Percentiles rank a stretch among this genome's conserved stretches.
Conservation (phyloP, 202 grass and related monocot species). For the Alloteropsis angusta region DNA sequence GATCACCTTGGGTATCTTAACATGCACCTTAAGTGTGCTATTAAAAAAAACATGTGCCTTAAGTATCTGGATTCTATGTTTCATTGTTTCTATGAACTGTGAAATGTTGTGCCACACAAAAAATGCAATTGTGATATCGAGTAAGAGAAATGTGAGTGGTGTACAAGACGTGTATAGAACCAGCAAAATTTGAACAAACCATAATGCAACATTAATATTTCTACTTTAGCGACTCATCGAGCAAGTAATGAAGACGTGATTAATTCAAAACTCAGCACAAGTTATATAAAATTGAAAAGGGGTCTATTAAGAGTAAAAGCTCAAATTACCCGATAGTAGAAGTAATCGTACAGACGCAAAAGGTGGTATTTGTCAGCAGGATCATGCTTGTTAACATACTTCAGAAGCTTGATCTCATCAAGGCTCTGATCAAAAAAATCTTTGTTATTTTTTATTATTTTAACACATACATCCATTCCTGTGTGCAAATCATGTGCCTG, state of each 20-base stretch:
- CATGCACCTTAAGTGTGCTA: neutral
- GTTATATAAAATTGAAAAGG: constrained; percentile 4
- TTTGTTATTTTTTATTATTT: constrained; percentile 99
- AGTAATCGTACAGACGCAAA: constrained; percentile 93
- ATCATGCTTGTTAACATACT: constrained; percentile 98
- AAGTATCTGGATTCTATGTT: neutral
- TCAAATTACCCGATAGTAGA: constrained; percentile 84
- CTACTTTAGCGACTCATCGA: neutral
- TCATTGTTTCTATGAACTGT: neutral
- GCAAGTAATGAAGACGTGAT: neutral
- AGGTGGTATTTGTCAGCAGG: constrained; percentile 92
- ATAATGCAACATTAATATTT: neutral
- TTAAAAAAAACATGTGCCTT: too few species aligned
- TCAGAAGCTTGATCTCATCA: constrained; percentile 99
- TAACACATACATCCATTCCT: constrained; percentile 99
- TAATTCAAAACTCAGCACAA: neutral
- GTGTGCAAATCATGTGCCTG: constrained; percentile 98
- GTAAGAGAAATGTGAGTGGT: neutral
- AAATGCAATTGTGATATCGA: neutral
- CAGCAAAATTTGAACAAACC: neutral
- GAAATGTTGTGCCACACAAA: neutral
- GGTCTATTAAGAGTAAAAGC: constrained; percentile 7
- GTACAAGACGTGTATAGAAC: neutral
- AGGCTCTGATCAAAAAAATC: constrained; percentile 99
- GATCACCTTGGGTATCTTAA: neutral